Conservation (phyloP, 306 rosid species). For the Trifolium fragiferum region DNA sequence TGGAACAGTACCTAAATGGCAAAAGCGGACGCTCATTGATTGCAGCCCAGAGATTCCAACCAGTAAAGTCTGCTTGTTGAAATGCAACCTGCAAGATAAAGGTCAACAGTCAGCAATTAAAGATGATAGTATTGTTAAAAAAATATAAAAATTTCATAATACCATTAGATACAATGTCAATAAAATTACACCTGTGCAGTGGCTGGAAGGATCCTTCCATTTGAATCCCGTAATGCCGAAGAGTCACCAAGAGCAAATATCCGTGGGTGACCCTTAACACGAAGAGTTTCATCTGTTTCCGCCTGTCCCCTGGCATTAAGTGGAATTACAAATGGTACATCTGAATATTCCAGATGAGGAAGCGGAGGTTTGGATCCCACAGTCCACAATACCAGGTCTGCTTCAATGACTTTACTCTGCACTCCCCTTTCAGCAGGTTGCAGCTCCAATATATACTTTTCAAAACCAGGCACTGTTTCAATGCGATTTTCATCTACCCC, state of each 20-base stretch:
- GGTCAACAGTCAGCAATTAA: conserved; percentile 37
- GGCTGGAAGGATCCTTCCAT: conserved; percentile 91
- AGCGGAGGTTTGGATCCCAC: conserved; percentile 91
- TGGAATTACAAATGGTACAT: conserved; percentile 68
- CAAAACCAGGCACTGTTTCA: conserved; percentile 49
- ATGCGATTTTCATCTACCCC: conserved; percentile 37
- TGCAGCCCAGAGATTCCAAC: conserved; percentile 99
- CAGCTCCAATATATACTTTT: conserved; percentile 77
- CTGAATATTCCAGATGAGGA: conserved; percentile 64
- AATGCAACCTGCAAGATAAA: conserved; percentile 75
- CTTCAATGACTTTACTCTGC: conserved; percentile 66
- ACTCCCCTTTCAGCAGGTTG: conserved; percentile 79
- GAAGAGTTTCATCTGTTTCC: conserved; percentile 97
- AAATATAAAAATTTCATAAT: background rate
- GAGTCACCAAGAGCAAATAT: conserved; percentile 98
- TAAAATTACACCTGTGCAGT: conserved; percentile 76
- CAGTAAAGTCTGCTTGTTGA: conserved; percentile 97
- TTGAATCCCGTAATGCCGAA: conserved; percentile 78
- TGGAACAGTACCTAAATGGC: conserved; percentile 78
- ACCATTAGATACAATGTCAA: conserved; percentile 24
- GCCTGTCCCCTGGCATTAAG: conserved; percentile 88
- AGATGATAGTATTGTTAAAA: conserved; percentile 12
- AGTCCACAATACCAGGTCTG: conserved; percentile 91
- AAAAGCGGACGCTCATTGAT: conserved; percentile 92
- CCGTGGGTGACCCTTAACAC: conserved; percentile 97